Conservation (phyloP, 345 rosid genomes). For the Gossypium arboreum region DNA sequence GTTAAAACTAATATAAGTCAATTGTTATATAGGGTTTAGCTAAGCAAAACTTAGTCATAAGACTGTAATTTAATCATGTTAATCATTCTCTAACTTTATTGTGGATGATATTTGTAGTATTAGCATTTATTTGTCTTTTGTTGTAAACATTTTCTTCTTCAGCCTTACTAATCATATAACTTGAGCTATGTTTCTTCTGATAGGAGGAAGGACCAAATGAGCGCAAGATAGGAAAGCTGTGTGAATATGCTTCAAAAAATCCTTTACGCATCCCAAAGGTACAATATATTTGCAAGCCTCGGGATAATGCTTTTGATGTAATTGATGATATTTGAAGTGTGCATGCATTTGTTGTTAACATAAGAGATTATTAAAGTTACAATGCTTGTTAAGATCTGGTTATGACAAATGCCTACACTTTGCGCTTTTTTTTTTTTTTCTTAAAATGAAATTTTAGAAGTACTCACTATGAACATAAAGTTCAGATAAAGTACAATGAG, state of each 20-base stretch:
- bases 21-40: not conserved
- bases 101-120: not conserved
- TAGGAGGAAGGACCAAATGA: conserved; percentile 94
- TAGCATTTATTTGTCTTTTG: conserved; percentile 5
- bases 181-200: conserved; percentile 24
- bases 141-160: conserved; percentile 3
- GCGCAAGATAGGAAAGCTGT: conserved; percentile 81
- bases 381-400: not conserved
- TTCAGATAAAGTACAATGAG: not conserved
- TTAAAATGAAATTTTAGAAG: not conserved
- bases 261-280: conserved; percentile 96
- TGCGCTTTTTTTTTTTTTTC: not conserved
- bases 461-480: not conserved
- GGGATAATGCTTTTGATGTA: conserved; percentile 3
- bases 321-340: not conserved
- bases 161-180: not conserved
- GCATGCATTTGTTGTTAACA: not conserved
- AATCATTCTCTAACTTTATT: not conserved
- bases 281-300: conserved; percentile 23
- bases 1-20: not conserved
- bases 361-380: conserved; percentile 1
- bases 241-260: conserved; percentile 91
- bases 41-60: not conserved
- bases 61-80: not conserved
- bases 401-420: not conserved